A percentile compares a stretch with the other conserved stretches of the same genome.
phyloP scores from a whole-genome alignment of 2,329 filamentous ascomycete genomes.

The Madurella fahalii region DNA sequence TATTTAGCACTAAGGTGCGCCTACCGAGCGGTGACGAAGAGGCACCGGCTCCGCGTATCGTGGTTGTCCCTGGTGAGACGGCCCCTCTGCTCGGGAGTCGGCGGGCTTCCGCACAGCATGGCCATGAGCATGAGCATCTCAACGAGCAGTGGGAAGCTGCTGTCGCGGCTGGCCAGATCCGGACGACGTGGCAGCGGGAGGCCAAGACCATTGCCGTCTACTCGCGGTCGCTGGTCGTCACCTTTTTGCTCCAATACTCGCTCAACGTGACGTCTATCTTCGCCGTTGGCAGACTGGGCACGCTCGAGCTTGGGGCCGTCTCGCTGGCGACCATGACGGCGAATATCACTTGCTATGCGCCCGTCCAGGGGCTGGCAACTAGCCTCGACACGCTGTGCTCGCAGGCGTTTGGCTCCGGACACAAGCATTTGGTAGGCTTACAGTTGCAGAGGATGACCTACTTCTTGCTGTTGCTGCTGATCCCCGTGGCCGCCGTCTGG shows the following conservation, averaged over 20 bases:
- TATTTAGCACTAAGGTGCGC: constrained; percentile 55
- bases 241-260: constrained; percentile 77
- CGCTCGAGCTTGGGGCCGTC: constrained; percentile 62
- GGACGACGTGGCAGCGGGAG: constrained; percentile 89
- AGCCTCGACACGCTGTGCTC: constrained; percentile 89
- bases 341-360: constrained; percentile 72
- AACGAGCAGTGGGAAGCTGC: constrained; percentile 82
- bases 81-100: constrained; percentile 36
- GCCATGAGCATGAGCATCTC: constrained; percentile 51
- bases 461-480: constrained; percentile 66
- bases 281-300: constrained; percentile 71
- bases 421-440: constrained; percentile 80
- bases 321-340: constrained; percentile 73
- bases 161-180: constrained; percentile 73
- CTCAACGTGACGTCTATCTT: constrained; percentile 80
- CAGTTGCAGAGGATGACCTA: constrained; percentile 77
- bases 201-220: constrained; percentile 73
- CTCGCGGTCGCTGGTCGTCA: constrained; percentile 65
- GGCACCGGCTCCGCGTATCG: constrained; percentile 18
- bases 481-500: constrained; percentile 71
- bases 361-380: constrained; percentile 82
- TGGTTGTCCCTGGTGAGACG: constrained; percentile 46
- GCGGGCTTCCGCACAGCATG: constrained; percentile 34
- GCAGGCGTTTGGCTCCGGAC: constrained; percentile 89
- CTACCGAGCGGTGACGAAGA: constrained; percentile 37